Evolutionary conservation across 305 asterid genomes (phyloP), one percentile per base, ranked within the genome.

Genomic region (Coffea humblotiana): DNA sequence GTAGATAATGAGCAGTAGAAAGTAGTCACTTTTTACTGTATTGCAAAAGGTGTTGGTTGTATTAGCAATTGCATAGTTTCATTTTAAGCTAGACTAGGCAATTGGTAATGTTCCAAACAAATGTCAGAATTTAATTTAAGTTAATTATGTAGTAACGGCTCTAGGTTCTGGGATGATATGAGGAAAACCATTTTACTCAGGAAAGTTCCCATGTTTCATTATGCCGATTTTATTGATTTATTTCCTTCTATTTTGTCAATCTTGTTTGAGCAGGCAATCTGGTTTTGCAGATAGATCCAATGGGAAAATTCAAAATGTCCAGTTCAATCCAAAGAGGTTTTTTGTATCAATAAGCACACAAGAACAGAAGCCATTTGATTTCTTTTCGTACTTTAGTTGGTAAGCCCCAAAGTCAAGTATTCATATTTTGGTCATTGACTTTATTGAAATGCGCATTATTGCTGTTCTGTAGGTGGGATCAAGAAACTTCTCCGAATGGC

Each of bases 301-400:
- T 54, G 81, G 87, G 89, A 92, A 88, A 80, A 83, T 84, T 86
- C 91, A 84, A 69, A 89, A 69, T 84, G 84, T 85, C 82, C 89
- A 82, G 73, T 74, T 90, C 88, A 82, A 80, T 66, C 83, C 85
- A 1, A 89, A 88, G 76, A 88, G 84, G 83, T 85, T 82, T 76
- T 95, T 93, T 78, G 96, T 97, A 76, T 92, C 98, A 58, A 86
- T 92, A 71, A 88, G 85, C 82, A 84, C 43, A 0, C 78, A 25
- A 73, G 92, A 92, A 72, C 94, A 92, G 56, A 91, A 91, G 83
- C 98, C 99, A 52, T 92, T 93, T 71, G 94, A 95, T 81, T 93
- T 95, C 85, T 80, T 95, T 95, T 73, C 90, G 96, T 14, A 85
- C 87, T 37, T 84, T 95, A 60, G 86, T 92, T 66, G 99, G 99